Evolutionary conservation across 306 rosid genomes (phyloP).

Genomic region (Mucuna pruriens): DNA sequence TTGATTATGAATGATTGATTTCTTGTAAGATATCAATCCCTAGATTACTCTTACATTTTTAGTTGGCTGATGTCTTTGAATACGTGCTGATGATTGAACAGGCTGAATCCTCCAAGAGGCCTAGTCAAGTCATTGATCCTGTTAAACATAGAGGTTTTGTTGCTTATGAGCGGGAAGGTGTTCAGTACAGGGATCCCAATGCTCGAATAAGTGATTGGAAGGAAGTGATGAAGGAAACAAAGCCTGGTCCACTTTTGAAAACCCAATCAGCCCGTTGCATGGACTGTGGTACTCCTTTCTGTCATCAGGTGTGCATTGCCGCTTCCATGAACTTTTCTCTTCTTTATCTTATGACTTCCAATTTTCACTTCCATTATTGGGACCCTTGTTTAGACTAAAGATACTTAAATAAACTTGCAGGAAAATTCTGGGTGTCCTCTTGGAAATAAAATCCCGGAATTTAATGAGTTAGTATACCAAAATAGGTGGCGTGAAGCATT

Average conservation of each 20-base stretch:
- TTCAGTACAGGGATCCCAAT: slow-evolving; percentile 19
- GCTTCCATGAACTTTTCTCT: background rate
- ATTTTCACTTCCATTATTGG: background rate
- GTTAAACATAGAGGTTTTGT: slow-evolving; percentile 16
- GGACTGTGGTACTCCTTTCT: slow-evolving; percentile 22
- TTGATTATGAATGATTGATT: background rate
- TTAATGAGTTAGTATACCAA: slow-evolving; percentile 17
- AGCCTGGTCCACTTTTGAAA: slow-evolving; percentile 19
- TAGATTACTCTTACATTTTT: background rate
- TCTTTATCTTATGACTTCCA: background rate
- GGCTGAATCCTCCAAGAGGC: slow-evolving; percentile 12
- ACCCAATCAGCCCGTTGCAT: slow-evolving; percentile 24
- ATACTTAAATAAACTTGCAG: background rate
- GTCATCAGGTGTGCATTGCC: slow-evolving; percentile 18
- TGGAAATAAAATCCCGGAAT: slow-evolving; percentile 17
- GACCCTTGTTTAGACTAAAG: background rate
- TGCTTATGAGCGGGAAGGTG: slow-evolving; percentile 10
- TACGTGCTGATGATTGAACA: background rate
- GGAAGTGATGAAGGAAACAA: slow-evolving; percentile 14
- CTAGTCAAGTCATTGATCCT: background rate
- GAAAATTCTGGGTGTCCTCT: slow-evolving; percentile 3
- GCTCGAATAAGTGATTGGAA: slow-evolving; percentile 3
- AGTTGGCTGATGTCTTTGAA: background rate
- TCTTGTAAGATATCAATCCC: background rate
- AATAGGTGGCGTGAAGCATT: slow-evolving; percentile 20